Conservation (phyloP, 495 filamentous ascomycete genomes). For the Talaromyces nanjingensis region DNA sequence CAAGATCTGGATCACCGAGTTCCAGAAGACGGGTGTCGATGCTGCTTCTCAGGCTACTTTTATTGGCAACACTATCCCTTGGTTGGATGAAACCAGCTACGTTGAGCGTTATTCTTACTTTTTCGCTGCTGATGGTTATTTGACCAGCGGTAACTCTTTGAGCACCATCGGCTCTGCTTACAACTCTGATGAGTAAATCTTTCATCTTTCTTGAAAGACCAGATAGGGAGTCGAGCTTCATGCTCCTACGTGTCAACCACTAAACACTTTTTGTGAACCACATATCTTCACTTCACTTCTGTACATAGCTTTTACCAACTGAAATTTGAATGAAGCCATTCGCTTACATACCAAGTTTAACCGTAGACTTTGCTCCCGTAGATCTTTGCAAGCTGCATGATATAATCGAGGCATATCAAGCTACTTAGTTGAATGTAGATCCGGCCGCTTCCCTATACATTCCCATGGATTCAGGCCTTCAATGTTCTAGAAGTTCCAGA, state of each 20-base stretch:
- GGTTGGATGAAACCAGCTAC: conserved; percentile 57
- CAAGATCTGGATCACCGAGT: conserved; percentile 79
- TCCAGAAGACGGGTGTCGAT: conserved; percentile 42
- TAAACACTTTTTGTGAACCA: background rate
- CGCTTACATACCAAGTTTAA: background rate
- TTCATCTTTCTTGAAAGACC: background rate
- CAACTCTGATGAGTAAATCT: conserved; percentile 1
- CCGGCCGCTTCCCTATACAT: background rate
- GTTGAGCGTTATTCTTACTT: conserved; percentile 80
- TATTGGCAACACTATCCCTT: conserved; percentile 48
- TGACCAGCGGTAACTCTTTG: conserved; percentile 8
- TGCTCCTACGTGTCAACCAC: background rate
- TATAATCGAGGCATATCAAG: background rate
- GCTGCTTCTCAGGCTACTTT: conserved; percentile 43
- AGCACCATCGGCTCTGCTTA: conserved; percentile 12
- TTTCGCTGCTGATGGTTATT: conserved; percentile 39
- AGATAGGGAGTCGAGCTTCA: background rate
- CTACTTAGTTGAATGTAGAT: background rate
- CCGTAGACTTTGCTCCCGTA: background rate
- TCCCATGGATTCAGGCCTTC: background rate
- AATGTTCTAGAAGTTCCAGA: background rate
- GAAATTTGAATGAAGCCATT: background rate
- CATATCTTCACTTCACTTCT: background rate
- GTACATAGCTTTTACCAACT: background rate
- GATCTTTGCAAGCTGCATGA: background rate